A percentile compares a stretch with the other conserved stretches of the same genome.
phyloP scores from a whole-genome alignment of 2,329 filamentous ascomycete genomes.

The Tolypocladium amazonense region DNA sequence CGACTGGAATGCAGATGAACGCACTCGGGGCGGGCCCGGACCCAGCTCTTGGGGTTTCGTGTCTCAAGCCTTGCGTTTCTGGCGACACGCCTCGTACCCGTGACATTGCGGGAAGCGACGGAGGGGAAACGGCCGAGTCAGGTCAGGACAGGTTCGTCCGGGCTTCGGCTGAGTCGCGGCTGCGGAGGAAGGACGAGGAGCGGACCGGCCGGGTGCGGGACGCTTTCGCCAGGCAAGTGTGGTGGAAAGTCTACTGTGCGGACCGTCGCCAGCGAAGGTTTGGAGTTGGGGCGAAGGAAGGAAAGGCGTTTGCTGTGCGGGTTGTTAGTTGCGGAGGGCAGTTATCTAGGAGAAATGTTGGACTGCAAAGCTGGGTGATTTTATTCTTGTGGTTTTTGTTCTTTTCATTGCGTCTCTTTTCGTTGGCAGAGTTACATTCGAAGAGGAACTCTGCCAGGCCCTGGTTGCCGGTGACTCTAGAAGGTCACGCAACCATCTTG shows the following conservation, averaged over 20 bases:
- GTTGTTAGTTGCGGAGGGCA: background rate
- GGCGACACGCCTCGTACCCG: background rate
- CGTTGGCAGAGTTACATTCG: background rate
- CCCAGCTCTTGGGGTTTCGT: background rate
- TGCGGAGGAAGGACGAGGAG: background rate
- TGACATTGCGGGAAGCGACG: background rate
- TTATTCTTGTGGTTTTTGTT: background rate
- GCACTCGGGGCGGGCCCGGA: background rate
- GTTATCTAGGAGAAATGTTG: background rate
- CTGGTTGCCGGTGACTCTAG: too few species aligned
- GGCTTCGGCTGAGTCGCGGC: background rate
- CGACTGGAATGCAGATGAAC: background rate
- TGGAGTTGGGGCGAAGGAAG: background rate
- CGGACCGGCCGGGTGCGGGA: background rate
- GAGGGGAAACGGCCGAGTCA: background rate
- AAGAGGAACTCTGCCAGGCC: too few species aligned
- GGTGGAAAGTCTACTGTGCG: background rate
- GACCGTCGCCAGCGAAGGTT: background rate
- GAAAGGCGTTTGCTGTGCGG: background rate
- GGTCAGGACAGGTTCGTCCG: background rate
- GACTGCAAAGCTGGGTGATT: background rate
- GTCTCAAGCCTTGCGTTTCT: background rate
- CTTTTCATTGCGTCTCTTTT: background rate
- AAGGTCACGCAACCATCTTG: background rate
- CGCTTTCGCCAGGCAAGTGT: background rate